These are phyloP conservation scores for Syzygium grande DNA, from an alignment of 345 rosid genomes.

Conservation along the genomic window DNA sequence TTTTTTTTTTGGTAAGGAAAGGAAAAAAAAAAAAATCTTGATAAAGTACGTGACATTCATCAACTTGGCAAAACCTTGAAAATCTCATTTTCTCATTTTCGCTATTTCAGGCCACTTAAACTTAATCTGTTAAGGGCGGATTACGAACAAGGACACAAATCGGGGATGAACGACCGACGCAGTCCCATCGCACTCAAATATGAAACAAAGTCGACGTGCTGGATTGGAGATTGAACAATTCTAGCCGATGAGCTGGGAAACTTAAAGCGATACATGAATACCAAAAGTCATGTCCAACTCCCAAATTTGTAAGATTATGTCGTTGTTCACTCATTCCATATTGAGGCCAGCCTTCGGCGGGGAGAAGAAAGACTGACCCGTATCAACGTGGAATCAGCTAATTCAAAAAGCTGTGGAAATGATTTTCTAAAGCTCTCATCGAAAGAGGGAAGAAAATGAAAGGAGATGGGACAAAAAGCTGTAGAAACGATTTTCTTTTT, in stretches of 20 bases:
- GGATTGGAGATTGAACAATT: not conserved
- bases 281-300: not conserved
- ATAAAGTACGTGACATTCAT: too few species aligned
- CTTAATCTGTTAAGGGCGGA: not conserved
- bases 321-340: not conserved
- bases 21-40: too few species aligned
- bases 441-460: not conserved
- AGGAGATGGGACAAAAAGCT: not conserved
- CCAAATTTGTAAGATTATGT: not conserved
- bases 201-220: not conserved
- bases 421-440: not conserved
- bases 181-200: not conserved
- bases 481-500: not conserved
- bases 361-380: not conserved
- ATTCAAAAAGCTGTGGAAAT: not conserved
- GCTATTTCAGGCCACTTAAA: not conserved
- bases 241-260: not conserved
- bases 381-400: not conserved
- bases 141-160: not conserved
- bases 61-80: rapidly evolving
- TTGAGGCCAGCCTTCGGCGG: not conserved
- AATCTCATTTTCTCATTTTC: not conserved
- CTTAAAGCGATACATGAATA: not conserved
- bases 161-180: not conserved
- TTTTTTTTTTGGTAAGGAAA: too few species aligned